These are phyloP conservation scores for Psilocybe azurescens DNA, from an alignment of 768 basidiomycete genomes.

Conservation along the genomic window DNA sequence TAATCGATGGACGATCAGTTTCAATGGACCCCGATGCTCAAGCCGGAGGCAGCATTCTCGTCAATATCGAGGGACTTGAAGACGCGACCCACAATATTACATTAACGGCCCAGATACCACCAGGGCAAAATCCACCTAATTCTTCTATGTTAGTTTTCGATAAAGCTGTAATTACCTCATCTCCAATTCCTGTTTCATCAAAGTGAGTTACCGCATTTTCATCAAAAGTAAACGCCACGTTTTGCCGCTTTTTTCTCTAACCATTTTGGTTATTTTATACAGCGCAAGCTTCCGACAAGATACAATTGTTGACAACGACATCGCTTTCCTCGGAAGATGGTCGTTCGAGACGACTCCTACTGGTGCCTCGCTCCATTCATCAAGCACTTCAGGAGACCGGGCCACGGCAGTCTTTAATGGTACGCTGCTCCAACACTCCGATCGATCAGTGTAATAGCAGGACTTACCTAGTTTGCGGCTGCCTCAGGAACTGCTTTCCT, in stretches of 20 bases:
- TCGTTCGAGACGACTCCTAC: constrained; percentile 37
- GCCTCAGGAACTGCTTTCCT: constrained; percentile 63
- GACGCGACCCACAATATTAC: constrained; percentile 59
- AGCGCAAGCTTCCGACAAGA: constrained; percentile 41
- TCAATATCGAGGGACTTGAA: constrained; percentile 49
- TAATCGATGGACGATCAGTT: constrained; percentile 52
- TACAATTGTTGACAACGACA: constrained; percentile 46
- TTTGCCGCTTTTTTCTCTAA: constrained; percentile 8
- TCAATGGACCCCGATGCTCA: constrained; percentile 22
- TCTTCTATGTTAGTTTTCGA: constrained; percentile 59
- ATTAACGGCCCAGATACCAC: constrained; percentile 50
- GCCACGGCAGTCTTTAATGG: constrained; percentile 52
- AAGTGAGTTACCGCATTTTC: constrained; percentile 34
- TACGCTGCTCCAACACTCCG: constrained; percentile 25
- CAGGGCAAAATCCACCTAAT: constrained; percentile 24
- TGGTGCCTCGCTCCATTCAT: constrained; percentile 25
- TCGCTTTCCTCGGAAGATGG: constrained; percentile 66
- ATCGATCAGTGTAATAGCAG: neutral
- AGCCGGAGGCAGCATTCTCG: constrained; percentile 47
- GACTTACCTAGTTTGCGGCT: neutral
- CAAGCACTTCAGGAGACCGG: constrained; percentile 50
- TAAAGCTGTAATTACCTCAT: constrained; percentile 52
- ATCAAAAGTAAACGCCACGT: constrained; percentile 3
- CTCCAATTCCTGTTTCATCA: constrained; percentile 34
- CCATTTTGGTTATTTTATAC: constrained; percentile 13